phyloP scores from a whole-genome alignment of 2,329 filamentous ascomycete species.

The Aureobasidium namibiae region DNA sequence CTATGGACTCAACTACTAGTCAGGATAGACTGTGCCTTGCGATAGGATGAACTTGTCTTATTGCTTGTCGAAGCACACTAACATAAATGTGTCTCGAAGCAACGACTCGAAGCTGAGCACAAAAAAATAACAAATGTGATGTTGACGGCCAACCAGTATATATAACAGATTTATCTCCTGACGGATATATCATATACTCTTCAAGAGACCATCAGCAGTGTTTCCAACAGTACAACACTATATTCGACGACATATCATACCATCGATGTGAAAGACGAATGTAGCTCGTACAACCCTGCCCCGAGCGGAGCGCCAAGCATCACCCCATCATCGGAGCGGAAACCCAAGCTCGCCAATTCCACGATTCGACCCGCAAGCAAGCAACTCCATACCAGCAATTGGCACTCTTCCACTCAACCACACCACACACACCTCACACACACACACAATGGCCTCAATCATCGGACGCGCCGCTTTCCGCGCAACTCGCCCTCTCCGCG shows the following conservation, averaged over 20 bases:
- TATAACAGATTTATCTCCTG: too few species aligned
- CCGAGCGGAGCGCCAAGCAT: background rate
- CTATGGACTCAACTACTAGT: too few species aligned
- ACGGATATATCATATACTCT: too few species aligned
- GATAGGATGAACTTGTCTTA: too few species aligned
- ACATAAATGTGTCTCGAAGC: too few species aligned
- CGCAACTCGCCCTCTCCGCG: conserved; percentile 33
- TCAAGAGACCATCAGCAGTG: background rate
- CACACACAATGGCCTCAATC: conserved; percentile 37
- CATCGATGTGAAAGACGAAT: background rate
- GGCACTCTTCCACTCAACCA: background rate
- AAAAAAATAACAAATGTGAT: background rate
- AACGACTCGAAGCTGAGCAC: accelerated
- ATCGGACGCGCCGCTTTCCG: conserved; percentile 38
- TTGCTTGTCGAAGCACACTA: too few species aligned
- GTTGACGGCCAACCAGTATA: background rate
- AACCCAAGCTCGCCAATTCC: background rate
- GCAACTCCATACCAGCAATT: background rate
- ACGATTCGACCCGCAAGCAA: background rate
- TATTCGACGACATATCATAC: background rate
- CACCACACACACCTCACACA: conserved; percentile 1
- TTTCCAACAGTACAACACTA: background rate
- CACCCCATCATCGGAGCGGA: background rate
- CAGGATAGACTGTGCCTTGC: too few species aligned
- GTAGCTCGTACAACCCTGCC: background rate